Percentiles rank a stretch among this genome's conserved stretches.
These are phyloP conservation scores for Lyophyllum shimeji DNA, from an alignment of 768 basidiomycete species.

Conservation along the genomic window DNA sequence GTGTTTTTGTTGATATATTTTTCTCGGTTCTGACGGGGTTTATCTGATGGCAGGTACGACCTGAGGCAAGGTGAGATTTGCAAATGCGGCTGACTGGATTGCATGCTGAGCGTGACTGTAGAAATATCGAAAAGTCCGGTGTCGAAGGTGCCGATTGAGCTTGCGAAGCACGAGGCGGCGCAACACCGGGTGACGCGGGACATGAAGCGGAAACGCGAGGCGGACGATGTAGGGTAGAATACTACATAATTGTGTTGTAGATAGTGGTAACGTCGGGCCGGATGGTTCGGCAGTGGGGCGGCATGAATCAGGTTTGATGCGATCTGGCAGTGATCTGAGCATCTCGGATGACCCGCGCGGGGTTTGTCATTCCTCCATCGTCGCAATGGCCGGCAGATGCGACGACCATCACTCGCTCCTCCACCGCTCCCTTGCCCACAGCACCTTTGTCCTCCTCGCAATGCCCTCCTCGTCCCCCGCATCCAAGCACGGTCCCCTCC, in stretches of 20 bases:
- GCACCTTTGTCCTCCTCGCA: slow-evolving; percentile 20
- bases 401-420: neutral
- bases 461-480: slow-evolving; percentile 18
- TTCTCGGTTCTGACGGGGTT: slow-evolving; percentile 9
- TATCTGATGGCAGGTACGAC: slow-evolving; percentile 69
- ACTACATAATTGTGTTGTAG: neutral
- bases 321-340: no score
- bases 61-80: slow-evolving; percentile 84
- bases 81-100: no score
- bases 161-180: slow-evolving; percentile 90
- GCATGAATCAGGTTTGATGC: no score
- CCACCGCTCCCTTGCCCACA: slow-evolving; percentile 6
- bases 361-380: neutral
- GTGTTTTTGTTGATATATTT: slow-evolving; percentile 29
- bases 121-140: slow-evolving; percentile 95
- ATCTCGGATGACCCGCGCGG: neutral
- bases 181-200: slow-evolving; percentile 89
- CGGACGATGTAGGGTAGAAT: slow-evolving; percentile 62
- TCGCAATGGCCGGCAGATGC: neutral
- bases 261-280: neutral
- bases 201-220: slow-evolving; percentile 93
- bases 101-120: no score
- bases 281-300: neutral
- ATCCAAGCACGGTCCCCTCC: slow-evolving; percentile 69
- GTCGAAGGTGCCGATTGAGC: slow-evolving; percentile 83